Base-by-base conservation (phyloP, 2,329 filamentous ascomycete species). In the Botrytis pseudocinerea region DNA sequence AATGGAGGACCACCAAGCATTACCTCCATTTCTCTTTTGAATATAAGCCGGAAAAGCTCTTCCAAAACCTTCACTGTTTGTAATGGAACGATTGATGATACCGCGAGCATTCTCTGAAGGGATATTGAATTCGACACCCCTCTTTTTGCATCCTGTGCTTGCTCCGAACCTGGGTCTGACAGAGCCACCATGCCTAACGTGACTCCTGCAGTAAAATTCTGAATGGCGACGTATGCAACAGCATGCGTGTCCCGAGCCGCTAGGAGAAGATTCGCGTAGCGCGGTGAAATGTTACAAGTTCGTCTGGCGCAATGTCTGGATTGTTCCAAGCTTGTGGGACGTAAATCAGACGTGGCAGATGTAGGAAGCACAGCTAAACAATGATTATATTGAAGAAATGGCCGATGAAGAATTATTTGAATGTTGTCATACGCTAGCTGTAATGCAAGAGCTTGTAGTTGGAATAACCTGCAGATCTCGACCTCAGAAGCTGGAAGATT, bases 251-350 rank as follows among this genome's bases (percentile, higher is more conserved):
- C 51, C 16, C 51, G 51, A 28, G 51, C 51, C 18, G 51, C 51
- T 18, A 57, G n/a, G 7, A 57, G n/a, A 57, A 57, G 51, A 4
- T 57, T 4, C 3, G 51, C 2, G 51, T 57, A 57, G 2, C 51
- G 51, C n/a, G n/a, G n/a, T 18, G n/a, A 57, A 32, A 57, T 57
- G 14, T 32, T 57, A 57, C 51, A 57, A 9, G 51, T 57, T 57
- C 51, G 51, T 32, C 51, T 57, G n/a, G 51, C 51, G n/a, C 51
- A 57, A 28, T 57, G 51, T n/a, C 51, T 57, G 16, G n/a, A 57
- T 57, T 57, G 51, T 32, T 57, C 51, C 51, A 57, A 57, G 51
- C 51, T 57, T 57, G 51, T 57, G 51, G n/a, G n/a, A 57, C n/a
- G n/a, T 28, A 57, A 18, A 28, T 57, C n/a, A 57, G 51, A 57